These are phyloP conservation scores for Penicillium sp. DNA, from an alignment of 2,329 filamentous ascomycete genomes.

Conservation along the genomic window DNA sequence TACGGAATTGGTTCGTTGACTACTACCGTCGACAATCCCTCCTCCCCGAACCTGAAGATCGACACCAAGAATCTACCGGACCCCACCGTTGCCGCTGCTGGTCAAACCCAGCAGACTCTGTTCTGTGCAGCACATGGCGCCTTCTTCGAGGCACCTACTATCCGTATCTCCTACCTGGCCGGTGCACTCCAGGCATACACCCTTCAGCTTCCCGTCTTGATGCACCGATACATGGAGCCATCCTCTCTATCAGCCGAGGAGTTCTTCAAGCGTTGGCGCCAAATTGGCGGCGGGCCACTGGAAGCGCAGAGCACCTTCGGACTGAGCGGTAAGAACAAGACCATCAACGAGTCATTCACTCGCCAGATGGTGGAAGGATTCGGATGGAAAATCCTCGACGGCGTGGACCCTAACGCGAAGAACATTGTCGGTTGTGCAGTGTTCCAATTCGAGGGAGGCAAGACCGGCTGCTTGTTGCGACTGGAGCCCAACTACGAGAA, in stretches of 20 bases:
- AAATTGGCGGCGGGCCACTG: conserved; percentile 82
- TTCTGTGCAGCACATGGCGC: conserved; percentile 84
- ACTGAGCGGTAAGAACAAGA: conserved; percentile 55
- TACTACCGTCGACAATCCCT: conserved; percentile 75
- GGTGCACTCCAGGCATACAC: conserved; percentile 90
- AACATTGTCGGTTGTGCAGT: conserved; percentile 88
- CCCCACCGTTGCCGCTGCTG: conserved; percentile 66
- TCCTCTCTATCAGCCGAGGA: conserved; percentile 83
- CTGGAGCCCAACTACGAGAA: conserved; percentile 91
- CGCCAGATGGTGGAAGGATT: conserved; percentile 73
- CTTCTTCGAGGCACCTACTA: conserved; percentile 80
- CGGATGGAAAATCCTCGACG: conserved; percentile 78
- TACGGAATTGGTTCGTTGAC: conserved; percentile 85
- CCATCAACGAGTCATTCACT: conserved; percentile 68
- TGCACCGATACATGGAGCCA: conserved; percentile 96
- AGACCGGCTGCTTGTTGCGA: conserved; percentile 88
- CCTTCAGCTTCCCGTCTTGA: conserved; percentile 77
- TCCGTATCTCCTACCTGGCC: conserved; percentile 89
- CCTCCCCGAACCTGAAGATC: conserved; percentile 65
- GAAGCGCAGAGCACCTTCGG: conserved; percentile 87
- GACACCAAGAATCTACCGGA: conserved; percentile 88
- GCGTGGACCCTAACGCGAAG: conserved; percentile 85
- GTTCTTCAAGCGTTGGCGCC: conserved; percentile 99
- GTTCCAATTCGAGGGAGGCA: conserved; percentile 73
- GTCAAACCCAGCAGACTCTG: conserved; percentile 86